Evolutionary conservation across 495 filamentous ascomycete genomes (phyloP).

Genomic region (Aspergillus sparsus): DNA sequence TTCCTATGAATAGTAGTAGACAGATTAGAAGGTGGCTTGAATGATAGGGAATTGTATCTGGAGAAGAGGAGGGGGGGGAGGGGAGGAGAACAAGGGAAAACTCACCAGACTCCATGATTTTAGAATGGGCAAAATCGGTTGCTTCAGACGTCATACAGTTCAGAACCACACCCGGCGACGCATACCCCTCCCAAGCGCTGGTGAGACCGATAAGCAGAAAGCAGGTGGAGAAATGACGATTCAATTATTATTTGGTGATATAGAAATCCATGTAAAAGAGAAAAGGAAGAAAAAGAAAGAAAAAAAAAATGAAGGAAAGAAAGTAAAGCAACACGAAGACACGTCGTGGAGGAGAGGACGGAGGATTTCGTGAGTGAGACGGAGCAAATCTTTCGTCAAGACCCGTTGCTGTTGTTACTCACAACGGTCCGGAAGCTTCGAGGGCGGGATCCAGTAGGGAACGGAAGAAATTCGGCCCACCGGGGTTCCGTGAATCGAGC

Average conservation of each 20-base stretch:
- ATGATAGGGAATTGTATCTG: neutral
- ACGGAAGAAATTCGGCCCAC: conserved; percentile 26
- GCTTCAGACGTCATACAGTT: conserved; percentile 49
- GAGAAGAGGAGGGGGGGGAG: neutral
- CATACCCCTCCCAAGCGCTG: conserved; percentile 37
- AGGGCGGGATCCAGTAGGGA: conserved; percentile 16
- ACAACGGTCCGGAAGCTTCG: conserved; percentile 25
- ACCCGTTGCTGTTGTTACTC: conserved; percentile 25
- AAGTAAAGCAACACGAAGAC: neutral
- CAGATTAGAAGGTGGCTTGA: conserved; percentile 22
- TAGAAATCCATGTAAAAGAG: conserved; percentile 3
- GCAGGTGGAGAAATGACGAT: neutral
- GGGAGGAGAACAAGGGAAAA: conserved; percentile 23
- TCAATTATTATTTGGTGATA: neutral
- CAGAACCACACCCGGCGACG: conserved; percentile 36
- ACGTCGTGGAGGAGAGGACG: conserved; percentile 18
- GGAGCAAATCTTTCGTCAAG: conserved; percentile 25
- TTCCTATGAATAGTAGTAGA: conserved; percentile 23
- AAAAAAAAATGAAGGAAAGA: neutral
- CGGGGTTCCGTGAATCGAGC: conserved; percentile 5
- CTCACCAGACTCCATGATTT: conserved; percentile 40
- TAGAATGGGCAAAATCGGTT: conserved; percentile 33
- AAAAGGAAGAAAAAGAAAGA: neutral
- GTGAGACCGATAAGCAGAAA: conserved; percentile 6
- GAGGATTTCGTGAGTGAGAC: conserved; percentile 24